Percentiles rank a stretch among this genome's conserved stretches.
These are phyloP conservation scores for Ophiostoma ulmi DNA, from an alignment of 2,329 filamentous ascomycete genomes.

Conservation along the genomic window DNA sequence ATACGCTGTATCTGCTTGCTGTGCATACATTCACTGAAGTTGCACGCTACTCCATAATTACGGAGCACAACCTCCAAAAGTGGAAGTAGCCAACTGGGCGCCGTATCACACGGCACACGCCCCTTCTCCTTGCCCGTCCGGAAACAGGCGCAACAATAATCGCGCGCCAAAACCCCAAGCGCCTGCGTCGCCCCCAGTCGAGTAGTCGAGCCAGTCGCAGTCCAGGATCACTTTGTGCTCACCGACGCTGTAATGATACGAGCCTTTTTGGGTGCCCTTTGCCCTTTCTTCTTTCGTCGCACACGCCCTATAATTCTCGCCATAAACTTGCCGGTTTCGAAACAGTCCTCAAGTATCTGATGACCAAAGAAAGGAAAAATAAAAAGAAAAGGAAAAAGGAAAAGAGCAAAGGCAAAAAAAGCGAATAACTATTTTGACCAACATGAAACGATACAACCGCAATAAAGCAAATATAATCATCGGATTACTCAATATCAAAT, in stretches of 20 bases:
- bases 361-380: no score
- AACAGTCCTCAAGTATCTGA: no score
- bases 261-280: neutral
- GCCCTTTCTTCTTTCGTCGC: neutral
- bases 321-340: no score
- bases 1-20: slow-evolving; percentile 7
- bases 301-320: neutral
- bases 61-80: slow-evolving; percentile 9
- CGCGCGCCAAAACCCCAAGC: slow-evolving; percentile 19
- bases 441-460: neutral
- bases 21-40: neutral
- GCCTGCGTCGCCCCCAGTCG: slow-evolving; percentile 10
- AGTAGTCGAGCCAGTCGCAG: neutral
- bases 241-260: neutral
- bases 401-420: neutral
- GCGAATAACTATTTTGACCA: neutral
- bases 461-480: neutral
- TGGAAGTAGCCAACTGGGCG: neutral
- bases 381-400: neutral
- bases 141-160: slow-evolving; percentile 16
- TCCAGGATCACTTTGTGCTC: neutral
- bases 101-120: slow-evolving; percentile 5
- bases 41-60: neutral
- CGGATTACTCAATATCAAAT: neutral
- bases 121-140: neutral